Evolutionary conservation across 1,139 yeast genomes (phyloP).

Genomic region (Starmera stellimalicola): DNA sequence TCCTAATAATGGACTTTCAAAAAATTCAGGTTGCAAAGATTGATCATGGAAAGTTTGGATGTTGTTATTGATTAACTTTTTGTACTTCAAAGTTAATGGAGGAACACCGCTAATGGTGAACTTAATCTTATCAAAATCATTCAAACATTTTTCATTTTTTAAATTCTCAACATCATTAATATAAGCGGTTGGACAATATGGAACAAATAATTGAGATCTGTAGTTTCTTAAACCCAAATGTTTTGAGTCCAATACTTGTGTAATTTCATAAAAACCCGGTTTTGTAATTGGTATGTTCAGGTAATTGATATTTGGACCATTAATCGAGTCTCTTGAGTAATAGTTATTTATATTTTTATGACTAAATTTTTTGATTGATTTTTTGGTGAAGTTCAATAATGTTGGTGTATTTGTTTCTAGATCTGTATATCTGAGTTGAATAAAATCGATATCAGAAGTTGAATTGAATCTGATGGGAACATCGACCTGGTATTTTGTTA

Average conservation of each 20-base stretch:
- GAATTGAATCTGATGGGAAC: slow-evolving; percentile 81
- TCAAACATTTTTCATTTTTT: slow-evolving; percentile 51
- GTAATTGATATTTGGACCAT: slow-evolving; percentile 28
- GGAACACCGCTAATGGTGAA: slow-evolving; percentile 64
- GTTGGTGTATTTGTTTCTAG: slow-evolving; percentile 43
- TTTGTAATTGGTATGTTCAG: slow-evolving; percentile 47
- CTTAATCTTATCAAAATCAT: slow-evolving; percentile 44
- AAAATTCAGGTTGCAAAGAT: slow-evolving; percentile 37
- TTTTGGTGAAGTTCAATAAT: slow-evolving; percentile 44
- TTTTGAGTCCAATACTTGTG: slow-evolving; percentile 55
- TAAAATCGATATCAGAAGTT: slow-evolving; percentile 56
- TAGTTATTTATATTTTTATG: slow-evolving; percentile 30
- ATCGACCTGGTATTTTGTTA: slow-evolving; percentile 22
- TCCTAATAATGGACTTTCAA: slow-evolving; percentile 26
- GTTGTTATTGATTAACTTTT: slow-evolving; percentile 45
- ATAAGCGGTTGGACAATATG: slow-evolving; percentile 60
- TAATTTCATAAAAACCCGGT: slow-evolving; percentile 70
- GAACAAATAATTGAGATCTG: slow-evolving; percentile 55
- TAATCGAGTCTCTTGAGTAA: slow-evolving; percentile 22
- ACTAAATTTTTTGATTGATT: slow-evolving; percentile 39
- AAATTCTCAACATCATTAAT: slow-evolving; percentile 17
- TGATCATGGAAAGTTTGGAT: slow-evolving; percentile 34
- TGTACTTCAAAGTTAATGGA: slow-evolving; percentile 59
- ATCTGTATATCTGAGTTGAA: slow-evolving; percentile 58
- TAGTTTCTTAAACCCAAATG: slow-evolving; percentile 54